Base-by-base conservation (phyloP, 1,284 basidiomycete species). In the Taiwanofungus camphoratus region DNA sequence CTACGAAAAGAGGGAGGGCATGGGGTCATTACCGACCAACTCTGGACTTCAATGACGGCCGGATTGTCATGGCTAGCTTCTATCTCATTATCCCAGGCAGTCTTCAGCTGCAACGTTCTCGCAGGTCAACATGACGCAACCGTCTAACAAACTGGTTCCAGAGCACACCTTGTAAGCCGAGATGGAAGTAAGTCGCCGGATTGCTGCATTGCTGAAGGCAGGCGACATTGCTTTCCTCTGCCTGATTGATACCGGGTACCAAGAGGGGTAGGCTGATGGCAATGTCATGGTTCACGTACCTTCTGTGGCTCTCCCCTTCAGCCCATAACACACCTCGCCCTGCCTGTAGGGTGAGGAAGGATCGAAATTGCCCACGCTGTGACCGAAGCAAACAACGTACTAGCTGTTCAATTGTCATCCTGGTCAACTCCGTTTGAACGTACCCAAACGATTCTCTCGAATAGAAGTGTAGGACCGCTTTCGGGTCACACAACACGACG, bases 381-480 rank as follows among this genome's bases (percentile, higher is more conserved):
- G 15, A 13, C 21, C 43, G 6, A 24, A 32, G 11, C 24, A 30
- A 4, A 15, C 6, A n/a, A 63, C 71, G 20, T 39, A 71, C 78
- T 41, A 74, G 43, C 35, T 59, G 62, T 39, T 68, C 68, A 15
- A 77, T 61, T 18, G 71, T 62, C 2, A 58, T 45, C 41, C 66
- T 69, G 3, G 48, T 21, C 5, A 53, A 41, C n/a, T 34, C 42
- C 5, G 53, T 54, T 39, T 56, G 66, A 5, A 69, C 60, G 46
- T 79, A 81, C 0, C 60, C 67, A 44, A 65, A 69, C 0, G 75
- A 71, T 39, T 78, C 77, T 42, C 62, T 66, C 0, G 65, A 62
- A 48, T 72, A 76, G 42, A 77, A 70, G 47, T 80, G 74, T 0
- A 69, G 60, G 24, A 74, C 60, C 0, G 78, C 79, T 51, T 72